phyloP scores from a whole-genome alignment of 306 rosid species.

The Purshia tridentata region DNA sequence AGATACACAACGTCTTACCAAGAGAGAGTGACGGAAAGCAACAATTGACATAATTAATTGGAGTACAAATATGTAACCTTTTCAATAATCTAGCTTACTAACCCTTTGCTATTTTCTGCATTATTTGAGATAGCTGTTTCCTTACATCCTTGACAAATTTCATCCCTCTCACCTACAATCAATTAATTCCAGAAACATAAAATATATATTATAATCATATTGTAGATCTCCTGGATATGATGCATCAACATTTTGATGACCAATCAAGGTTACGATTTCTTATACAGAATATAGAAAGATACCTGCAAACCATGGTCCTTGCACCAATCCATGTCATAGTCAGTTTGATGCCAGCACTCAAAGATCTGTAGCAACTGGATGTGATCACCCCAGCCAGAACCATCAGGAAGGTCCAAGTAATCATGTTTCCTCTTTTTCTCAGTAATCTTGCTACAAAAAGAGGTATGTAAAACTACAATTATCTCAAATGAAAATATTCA shows the following conservation, averaged over 20 bases:
- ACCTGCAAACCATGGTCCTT: slow-evolving; percentile 86
- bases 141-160: slow-evolving; percentile 83
- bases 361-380: slow-evolving; percentile 85
- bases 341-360: slow-evolving; percentile 71
- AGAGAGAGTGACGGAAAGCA: slow-evolving; percentile 1
- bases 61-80: slow-evolving; percentile 23
- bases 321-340: slow-evolving; percentile 81
- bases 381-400: slow-evolving; percentile 94
- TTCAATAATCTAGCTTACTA: slow-evolving; percentile 33
- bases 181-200: slow-evolving; percentile 26
- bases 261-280: neutral
- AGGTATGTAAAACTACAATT: slow-evolving; percentile 20
- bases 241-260: neutral
- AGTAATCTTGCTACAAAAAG: slow-evolving; percentile 50
- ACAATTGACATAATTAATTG: slow-evolving; percentile 1
- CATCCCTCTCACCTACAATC: slow-evolving; percentile 91
- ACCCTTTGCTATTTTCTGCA: slow-evolving; percentile 88
- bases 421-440: slow-evolving; percentile 82
- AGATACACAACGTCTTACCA: slow-evolving; percentile 18
- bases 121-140: slow-evolving; percentile 80
- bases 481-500: neutral
- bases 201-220: neutral
- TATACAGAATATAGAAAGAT: slow-evolving; percentile 19
- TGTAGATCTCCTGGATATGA: neutral
- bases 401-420: slow-evolving; percentile 73